Evolutionary conservation across 352 stramenopile genomes (phyloP).

Genomic region (Phytophthora pseudosyringae): DNA sequence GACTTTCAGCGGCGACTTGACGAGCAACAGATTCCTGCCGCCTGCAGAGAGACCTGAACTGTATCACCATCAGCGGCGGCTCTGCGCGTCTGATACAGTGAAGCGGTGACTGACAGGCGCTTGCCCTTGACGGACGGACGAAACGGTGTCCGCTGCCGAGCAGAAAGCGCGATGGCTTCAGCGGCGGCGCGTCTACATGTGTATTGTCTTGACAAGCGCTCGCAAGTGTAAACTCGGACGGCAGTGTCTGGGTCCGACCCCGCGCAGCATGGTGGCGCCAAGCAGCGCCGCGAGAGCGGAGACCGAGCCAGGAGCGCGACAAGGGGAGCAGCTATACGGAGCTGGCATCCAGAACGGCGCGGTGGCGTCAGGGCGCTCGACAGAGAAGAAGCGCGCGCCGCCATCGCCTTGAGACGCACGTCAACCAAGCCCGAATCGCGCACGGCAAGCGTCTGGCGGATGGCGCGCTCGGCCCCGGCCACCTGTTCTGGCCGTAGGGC

Average conservation of each 20-base stretch:
- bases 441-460: conserved; percentile 30
- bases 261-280: not conserved
- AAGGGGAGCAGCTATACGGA: conserved; percentile 26
- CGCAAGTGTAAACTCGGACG: conserved; percentile 3
- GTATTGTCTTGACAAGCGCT: not conserved
- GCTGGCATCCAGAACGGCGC: conserved; percentile 16
- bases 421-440: conserved; percentile 9
- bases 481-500: conserved; percentile 38
- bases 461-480: conserved; percentile 10
- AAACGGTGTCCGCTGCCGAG: conserved; percentile 9
- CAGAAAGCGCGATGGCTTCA: conserved; percentile 35
- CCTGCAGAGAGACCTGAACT: conserved; percentile 7
- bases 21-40: not conserved
- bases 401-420: conserved; percentile 32
- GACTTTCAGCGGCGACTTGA: conserved; percentile 3
- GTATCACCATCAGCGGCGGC: not conserved
- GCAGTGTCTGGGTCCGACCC: conserved; percentile 17
- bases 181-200: not conserved
- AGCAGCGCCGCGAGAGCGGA: conserved; percentile 7
- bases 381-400: conserved; percentile 14
- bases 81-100: conserved; percentile 29
- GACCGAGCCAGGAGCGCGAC: not conserved
- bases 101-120: conserved; percentile 18
- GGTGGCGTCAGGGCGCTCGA: conserved; percentile 18
- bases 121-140: conserved; percentile 4